Conservation (phyloP, 129 eudicot genomes). For the Heracleum sosnowskyi region DNA sequence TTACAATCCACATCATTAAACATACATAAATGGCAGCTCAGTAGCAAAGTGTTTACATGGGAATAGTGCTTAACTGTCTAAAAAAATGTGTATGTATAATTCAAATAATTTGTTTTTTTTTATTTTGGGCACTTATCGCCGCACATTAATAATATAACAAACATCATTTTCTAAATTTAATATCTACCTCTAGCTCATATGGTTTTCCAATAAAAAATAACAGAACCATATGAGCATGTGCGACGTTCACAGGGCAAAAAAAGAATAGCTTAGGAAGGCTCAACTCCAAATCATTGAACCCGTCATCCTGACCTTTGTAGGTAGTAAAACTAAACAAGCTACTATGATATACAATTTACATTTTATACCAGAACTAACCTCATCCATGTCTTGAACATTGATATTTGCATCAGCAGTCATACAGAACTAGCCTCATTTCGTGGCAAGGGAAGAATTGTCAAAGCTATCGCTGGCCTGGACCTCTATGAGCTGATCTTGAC, state of each 20-base stretch:
- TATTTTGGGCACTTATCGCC: constrained; percentile 1
- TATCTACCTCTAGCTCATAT: constrained; percentile 44
- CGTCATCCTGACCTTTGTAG: constrained; percentile 21
- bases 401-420: constrained; percentile 1
- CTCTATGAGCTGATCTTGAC: constrained; percentile 56
- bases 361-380: constrained; percentile 23
- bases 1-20: background rate
- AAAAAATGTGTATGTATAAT: background rate
- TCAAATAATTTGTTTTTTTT: background rate
- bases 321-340: constrained; percentile 20
- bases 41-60: background rate
- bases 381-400: constrained; percentile 18
- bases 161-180: constrained; percentile 19
- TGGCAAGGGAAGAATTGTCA: constrained; percentile 8
- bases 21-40: background rate
- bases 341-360: constrained; percentile 57
- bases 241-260: constrained; percentile 23
- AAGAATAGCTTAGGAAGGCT: constrained; percentile 46
- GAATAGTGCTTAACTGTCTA: background rate
- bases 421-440: constrained; percentile 1
- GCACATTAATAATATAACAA: constrained; percentile 13
- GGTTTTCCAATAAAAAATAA: constrained; percentile 72
- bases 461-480: constrained; percentile 52
- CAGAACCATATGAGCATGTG: constrained; percentile 56
- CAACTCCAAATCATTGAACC: constrained; percentile 22